A percentile compares a stretch with the other conserved stretches of the same genome.
Conservation (phyloP, 129 eudicot species). For the Flaveria sonorensis region DNA sequence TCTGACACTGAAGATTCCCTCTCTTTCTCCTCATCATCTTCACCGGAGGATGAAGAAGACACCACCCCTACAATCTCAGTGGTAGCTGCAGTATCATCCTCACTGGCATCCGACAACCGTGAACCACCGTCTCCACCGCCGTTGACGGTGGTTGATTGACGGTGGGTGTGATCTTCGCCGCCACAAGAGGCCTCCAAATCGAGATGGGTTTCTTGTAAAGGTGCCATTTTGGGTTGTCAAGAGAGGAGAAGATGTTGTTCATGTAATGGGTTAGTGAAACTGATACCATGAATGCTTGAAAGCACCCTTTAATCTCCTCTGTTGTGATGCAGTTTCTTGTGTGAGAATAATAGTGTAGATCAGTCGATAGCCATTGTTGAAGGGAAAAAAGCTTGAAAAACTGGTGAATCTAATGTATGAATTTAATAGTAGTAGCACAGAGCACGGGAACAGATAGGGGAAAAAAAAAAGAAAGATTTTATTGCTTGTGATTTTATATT, state of each 20-base stretch:
- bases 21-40: conserved; percentile 46
- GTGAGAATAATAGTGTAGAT: neutral
- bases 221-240: conserved; percentile 45
- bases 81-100: conserved; percentile 24
- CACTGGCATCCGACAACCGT: conserved; percentile 29
- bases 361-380: conserved; percentile 39
- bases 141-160: conserved; percentile 4
- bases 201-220: conserved; percentile 45
- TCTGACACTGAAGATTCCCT: conserved; percentile 59
- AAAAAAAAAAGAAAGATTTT: neutral
- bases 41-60: neutral
- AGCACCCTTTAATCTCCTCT: conserved; percentile 32
- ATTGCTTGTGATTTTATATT: conserved; percentile 8
- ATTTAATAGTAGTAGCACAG: conserved; percentile 36
- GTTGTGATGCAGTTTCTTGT: neutral
- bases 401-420: conserved; percentile 23
- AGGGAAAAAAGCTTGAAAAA: conserved; percentile 28
- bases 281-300: conserved; percentile 49
- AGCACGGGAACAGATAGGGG: conserved; percentile 39
- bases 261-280: conserved; percentile 31
- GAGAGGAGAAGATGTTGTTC: conserved; percentile 37
- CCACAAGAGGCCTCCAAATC: conserved; percentile 43
- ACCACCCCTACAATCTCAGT: conserved; percentile 54
- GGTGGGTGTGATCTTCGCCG: conserved; percentile 20
- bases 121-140: conserved; percentile 28